A percentile compares a stretch with the other conserved stretches of the same genome.
Evolutionary conservation across 345 rosid species (phyloP).

Genomic region (Brassica napus): Da-Ae NC_063443.1:13144501-13145000

Average conservation of each 20-base stretch:
- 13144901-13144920: slow-evolving; percentile 62
- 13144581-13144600: slow-evolving; percentile 32
- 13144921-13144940: slow-evolving; percentile 33
- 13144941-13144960: slow-evolving; percentile 69
- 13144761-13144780: not conserved
- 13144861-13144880: slow-evolving; percentile 68
- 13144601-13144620: slow-evolving; percentile 36
- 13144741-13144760: not conserved
- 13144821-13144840: slow-evolving; percentile 77
- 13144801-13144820: slow-evolving; percentile 46
- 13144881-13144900: slow-evolving; percentile 78
- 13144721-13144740: slow-evolving; percentile 2
- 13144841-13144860: slow-evolving; percentile 86
- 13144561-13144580: slow-evolving; percentile 23
- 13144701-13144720: not conserved
- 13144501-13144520: slow-evolving; percentile 13
- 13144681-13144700: slow-evolving; percentile 23
- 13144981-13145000: slow-evolving; percentile 23
- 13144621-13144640: slow-evolving; percentile 18
- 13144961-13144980: slow-evolving; percentile 55
- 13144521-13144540: slow-evolving; percentile 11
- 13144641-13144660: slow-evolving; percentile 31
- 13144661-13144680: slow-evolving; percentile 26
- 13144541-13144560: slow-evolving; percentile 28
- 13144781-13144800: not conserved